These are phyloP conservation scores for Dipodascus albidus DNA, from an alignment of 805 yeast species.

Conservation along the genomic window DNA sequence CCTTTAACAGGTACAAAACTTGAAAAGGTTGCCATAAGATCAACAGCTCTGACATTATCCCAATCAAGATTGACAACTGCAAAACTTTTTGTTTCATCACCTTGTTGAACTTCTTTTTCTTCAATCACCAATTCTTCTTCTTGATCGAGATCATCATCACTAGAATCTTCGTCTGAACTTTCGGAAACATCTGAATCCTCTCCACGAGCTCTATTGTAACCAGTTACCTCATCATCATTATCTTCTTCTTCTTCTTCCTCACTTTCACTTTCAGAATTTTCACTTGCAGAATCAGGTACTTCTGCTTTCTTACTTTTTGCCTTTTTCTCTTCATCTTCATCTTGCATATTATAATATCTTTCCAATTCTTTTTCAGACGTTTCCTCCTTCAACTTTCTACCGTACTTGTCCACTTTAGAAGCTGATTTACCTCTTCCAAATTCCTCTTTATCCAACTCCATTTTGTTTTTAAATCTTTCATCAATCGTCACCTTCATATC, in stretches of 20 bases:
- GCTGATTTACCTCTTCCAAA: conserved; percentile 23
- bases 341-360: conserved; percentile 49
- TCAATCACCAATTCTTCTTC: conserved; percentile 14
- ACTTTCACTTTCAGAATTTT: conserved; percentile 6
- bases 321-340: conserved; percentile 17
- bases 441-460: conserved; percentile 47
- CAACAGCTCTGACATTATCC: conserved; percentile 87
- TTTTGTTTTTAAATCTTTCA: conserved; percentile 67
- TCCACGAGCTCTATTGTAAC: conserved; percentile 28
- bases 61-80: conserved; percentile 96
- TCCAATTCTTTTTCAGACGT: conserved; percentile 42
- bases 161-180: conserved; percentile 13
- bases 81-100: conserved; percentile 70
- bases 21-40: conserved; percentile 77
- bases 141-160: conserved; percentile 12
- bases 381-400: conserved; percentile 52
- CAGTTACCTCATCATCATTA: conserved; percentile 8
- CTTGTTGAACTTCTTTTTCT: conserved; percentile 55
- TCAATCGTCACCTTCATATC: conserved; percentile 71
- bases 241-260: not conserved
- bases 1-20: conserved; percentile 78
- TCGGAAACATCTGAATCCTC: conserved; percentile 20
- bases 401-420: conserved; percentile 74
- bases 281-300: conserved; percentile 6
- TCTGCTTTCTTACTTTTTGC: conserved; percentile 14